Conservation (phyloP, 768 basidiomycete species). For the Calocybe gangraenosa region DNA sequence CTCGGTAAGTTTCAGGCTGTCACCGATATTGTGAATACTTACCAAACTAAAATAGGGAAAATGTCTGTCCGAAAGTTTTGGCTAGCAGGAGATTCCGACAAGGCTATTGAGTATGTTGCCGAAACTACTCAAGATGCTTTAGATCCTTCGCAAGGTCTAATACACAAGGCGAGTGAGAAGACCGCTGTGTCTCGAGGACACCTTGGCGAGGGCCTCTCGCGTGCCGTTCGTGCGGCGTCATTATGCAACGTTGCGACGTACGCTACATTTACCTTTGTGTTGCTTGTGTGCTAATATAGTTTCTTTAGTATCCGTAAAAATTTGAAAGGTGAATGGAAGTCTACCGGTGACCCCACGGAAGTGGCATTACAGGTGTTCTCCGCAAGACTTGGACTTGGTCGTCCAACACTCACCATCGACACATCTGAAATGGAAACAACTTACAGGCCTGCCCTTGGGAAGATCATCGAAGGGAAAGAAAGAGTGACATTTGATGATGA, state of each 20-base stretch:
- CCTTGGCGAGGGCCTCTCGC: slow-evolving; percentile 21
- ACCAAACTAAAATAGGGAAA: slow-evolving; percentile 22
- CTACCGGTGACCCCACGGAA: slow-evolving; percentile 53
- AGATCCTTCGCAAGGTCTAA: slow-evolving; percentile 24
- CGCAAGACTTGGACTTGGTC: slow-evolving; percentile 41
- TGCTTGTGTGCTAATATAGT: neutral
- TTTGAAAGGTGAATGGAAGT: slow-evolving; percentile 39
- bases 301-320: slow-evolving; percentile 29
- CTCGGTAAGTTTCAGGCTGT: slow-evolving; percentile 19
- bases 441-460: slow-evolving; percentile 21
- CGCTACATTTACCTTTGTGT: neutral
- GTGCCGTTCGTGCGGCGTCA: slow-evolving; percentile 7
- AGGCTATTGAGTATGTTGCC: slow-evolving; percentile 26
- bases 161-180: slow-evolving; percentile 20
- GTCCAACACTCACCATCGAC: slow-evolving; percentile 24
- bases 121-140: slow-evolving; percentile 28
- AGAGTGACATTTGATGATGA: slow-evolving; percentile 17
- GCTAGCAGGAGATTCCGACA: slow-evolving; percentile 25
- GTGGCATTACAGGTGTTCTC: slow-evolving; percentile 55
- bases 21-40: neutral
- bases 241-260: slow-evolving; percentile 7
- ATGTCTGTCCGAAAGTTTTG: slow-evolving; percentile 39
- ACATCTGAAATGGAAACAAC: slow-evolving; percentile 15
- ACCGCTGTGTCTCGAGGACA: slow-evolving; percentile 16
- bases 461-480: slow-evolving; percentile 24